Evolutionary conservation across 345 rosid species (phyloP).

Genomic region (Raphanus raphanistrum): DNA sequence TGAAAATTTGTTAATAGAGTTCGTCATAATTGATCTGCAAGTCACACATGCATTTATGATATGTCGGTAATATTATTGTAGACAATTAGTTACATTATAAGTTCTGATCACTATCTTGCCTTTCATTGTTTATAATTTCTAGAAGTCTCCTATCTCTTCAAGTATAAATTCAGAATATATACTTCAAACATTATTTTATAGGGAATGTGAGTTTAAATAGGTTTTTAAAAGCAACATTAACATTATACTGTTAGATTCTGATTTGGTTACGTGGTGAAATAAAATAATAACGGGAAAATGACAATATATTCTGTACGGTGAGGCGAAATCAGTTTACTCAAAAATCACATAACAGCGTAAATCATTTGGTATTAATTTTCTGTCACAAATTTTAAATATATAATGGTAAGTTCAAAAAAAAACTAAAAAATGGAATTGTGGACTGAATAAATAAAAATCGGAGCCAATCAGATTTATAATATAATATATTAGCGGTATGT

Average conservation of each 20-base stretch:
- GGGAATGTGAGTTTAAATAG: background rate
- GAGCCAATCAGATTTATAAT: background rate
- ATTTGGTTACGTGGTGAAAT: background rate
- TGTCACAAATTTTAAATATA: background rate
- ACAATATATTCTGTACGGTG: background rate
- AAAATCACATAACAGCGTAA: background rate
- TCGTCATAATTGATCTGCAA: constrained; percentile 8
- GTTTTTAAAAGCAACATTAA: background rate
- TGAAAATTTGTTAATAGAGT: background rate
- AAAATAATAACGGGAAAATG: background rate
- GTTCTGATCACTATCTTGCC: background rate
- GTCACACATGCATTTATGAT: background rate
- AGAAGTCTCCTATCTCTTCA: background rate
- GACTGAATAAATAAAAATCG: background rate
- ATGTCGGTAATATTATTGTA: background rate
- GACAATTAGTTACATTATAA: background rate
- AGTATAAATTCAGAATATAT: background rate
- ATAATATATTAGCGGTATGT: background rate
- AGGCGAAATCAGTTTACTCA: background rate
- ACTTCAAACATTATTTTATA: constrained; percentile 3
- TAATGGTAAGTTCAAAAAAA: background rate
- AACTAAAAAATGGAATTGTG: background rate
- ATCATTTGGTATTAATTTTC: background rate
- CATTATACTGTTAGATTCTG: background rate
- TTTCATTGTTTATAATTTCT: background rate